These are phyloP conservation scores for Monsonia emarginata DNA, from an alignment of 441 rosid species.

Conservation along the genomic window DNA sequence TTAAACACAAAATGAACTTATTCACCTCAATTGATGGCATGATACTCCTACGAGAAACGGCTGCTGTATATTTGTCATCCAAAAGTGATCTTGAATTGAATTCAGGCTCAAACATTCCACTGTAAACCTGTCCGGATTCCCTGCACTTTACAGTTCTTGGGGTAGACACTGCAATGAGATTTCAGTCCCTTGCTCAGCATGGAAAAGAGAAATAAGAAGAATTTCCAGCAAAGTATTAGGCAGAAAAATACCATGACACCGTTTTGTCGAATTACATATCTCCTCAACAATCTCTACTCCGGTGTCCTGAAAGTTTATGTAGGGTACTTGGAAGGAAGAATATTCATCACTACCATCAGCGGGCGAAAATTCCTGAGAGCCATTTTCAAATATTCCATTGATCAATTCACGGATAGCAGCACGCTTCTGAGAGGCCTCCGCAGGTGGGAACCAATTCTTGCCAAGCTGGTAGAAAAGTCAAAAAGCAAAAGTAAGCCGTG, in stretches of 20 bases:
- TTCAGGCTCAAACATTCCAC: conserved; percentile 11
- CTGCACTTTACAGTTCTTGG: conserved; percentile 8
- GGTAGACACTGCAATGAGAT: conserved; percentile 13
- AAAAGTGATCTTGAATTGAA: conserved; percentile 7
- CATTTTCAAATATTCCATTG: conserved; percentile 37
- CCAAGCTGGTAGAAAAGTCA: conserved; percentile 40
- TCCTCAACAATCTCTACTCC: conserved; percentile 24
- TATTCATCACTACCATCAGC: conserved; percentile 19
- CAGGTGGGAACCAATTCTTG: conserved; percentile 58
- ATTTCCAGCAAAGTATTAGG: conserved; percentile 3
- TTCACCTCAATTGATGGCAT: conserved; percentile 51
- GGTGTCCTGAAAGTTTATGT: conserved; percentile 23
- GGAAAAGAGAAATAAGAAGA: neutral
- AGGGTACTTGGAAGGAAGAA: conserved; percentile 16
- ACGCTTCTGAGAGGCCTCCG: conserved; percentile 65
- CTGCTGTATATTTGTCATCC: conserved; percentile 15
- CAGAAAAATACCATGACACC: conserved; percentile 19
- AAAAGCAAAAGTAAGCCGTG: neutral
- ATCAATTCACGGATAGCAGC: conserved; percentile 36
- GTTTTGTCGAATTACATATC: conserved; percentile 20
- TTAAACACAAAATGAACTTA: conserved; percentile 1
- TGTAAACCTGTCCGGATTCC: conserved; percentile 9
- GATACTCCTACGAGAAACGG: conserved; percentile 20
- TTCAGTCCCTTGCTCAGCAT: conserved; percentile 12
- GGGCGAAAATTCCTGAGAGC: conserved; percentile 22